Evolutionary conservation across 257 asterid genomes (phyloP).

Genomic region (Petunia secreta): DNA sequence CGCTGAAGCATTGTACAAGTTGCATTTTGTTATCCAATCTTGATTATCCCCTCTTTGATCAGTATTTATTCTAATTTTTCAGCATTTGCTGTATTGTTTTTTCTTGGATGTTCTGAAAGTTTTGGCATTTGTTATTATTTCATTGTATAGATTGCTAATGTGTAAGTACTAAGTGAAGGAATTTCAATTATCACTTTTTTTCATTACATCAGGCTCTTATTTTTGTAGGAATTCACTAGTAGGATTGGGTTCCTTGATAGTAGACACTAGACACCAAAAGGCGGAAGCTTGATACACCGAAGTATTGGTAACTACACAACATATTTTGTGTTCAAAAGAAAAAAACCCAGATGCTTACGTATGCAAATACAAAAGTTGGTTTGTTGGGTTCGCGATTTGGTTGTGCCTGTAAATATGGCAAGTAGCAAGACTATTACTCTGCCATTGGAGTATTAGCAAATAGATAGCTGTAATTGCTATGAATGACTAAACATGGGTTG

Average conservation of each 20-base stretch:
- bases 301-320: background rate
- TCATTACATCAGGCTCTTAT: background rate
- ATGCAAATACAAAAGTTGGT: background rate
- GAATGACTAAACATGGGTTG: background rate
- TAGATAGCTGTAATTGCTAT: background rate
- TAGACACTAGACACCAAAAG: background rate
- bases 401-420: background rate
- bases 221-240: background rate
- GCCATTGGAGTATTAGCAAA: too few species aligned
- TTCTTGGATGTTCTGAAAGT: background rate
- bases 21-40: conserved; percentile 20
- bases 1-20: background rate
- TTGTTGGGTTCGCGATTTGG: background rate
- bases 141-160: conserved; percentile 19
- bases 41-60: conserved; percentile 20
- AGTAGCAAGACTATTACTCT: background rate
- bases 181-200: background rate
- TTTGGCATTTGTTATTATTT: conserved; percentile 13
- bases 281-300: background rate
- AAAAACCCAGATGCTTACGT: too few species aligned
- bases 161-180: conserved; percentile 17
- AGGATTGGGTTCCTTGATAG: background rate
- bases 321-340: background rate
- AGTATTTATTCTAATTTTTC: conserved; percentile 2
- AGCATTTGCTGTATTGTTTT: conserved; percentile 19